A percentile compares a stretch with the other conserved stretches of the same genome.
phyloP scores from a whole-genome alignment of 345 rosid genomes.

The Chamaenerion angustifolium region DNA sequence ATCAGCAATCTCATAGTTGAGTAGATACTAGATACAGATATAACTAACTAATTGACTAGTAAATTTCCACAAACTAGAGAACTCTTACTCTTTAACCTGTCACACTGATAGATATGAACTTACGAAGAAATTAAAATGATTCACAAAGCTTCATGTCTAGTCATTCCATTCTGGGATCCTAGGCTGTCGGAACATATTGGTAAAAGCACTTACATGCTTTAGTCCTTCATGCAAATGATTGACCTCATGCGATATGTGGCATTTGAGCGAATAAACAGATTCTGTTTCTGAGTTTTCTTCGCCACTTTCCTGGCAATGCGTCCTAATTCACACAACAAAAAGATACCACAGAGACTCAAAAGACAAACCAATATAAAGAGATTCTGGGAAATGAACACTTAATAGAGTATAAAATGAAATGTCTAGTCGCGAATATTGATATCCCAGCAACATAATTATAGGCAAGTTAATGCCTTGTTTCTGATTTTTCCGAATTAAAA shows the following conservation, averaged over 20 bases:
- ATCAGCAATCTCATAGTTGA: not conserved
- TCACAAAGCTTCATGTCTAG: not conserved
- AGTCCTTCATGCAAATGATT: constrained; percentile 98
- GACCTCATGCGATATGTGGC: constrained; percentile 97
- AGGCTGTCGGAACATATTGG: not conserved
- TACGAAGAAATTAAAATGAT: too few species aligned
- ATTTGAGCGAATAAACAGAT: constrained; percentile 78
- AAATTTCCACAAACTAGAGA: too few species aligned
- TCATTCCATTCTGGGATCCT: not conserved
- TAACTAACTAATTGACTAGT: not conserved
- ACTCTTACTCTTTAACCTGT: too few species aligned
- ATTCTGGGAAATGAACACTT: not conserved
- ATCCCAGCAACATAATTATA: not conserved
- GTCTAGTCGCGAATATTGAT: not conserved
- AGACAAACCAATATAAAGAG: not conserved
- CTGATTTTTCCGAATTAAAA: too few species aligned
- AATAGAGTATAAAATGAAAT: not conserved
- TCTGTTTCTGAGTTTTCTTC: constrained; percentile 81
- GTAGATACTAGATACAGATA: not conserved
- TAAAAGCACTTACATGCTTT: constrained; percentile 57
- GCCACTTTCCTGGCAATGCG: constrained; percentile 85
- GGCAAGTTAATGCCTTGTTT: too few species aligned
- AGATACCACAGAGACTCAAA: not conserved
- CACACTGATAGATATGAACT: too few species aligned
- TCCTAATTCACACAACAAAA: constrained; percentile 25